Base-by-base conservation (phyloP, 306 rosid species). In the Castanea sativa region DNA sequence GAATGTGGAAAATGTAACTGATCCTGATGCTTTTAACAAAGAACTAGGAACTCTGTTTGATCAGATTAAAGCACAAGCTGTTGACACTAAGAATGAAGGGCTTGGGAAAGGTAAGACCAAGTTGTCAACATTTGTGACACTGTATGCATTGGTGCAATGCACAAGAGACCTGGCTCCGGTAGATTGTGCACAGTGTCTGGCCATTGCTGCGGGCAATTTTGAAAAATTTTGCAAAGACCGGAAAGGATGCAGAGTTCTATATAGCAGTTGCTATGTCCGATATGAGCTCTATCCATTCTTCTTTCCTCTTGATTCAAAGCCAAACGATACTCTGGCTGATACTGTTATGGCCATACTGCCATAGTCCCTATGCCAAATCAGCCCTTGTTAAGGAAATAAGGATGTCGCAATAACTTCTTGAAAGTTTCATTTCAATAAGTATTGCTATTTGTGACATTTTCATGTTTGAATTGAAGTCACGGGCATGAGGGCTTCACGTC, bases 281-380 rank as follows among this genome's bases (percentile, higher is more conserved):
- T 92, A 92, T 75, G 92, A 92, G 73, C 84, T 92, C 69, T 92
- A 90, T 79, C 94, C 97, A 1, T 86, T 92, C 61, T 92, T 86
- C 90, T 90, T 83, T 75, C 91, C 97, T 27, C 85, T 87, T 60
- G 85, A 49, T 87, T 74, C 91, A 19, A 49, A 49, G 53, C 43
- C 11, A 38, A 76, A 41, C 55, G 73, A 69, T 33, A 12, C 73
- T 45, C 57, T 18, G 60, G 85, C 72, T 16, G 71, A 78, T 1
- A 69, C 78, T 55, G 29, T 12, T 27, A 86, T 30, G 84, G 76
- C 74, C 53, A 73, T 80, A 9, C 43, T 49, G 43, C 43, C 43
- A 38, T 38, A 58, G 6, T 58, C 11, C 43, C 11, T 38, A 38
- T 38, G 45, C 11, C 45, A 38, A 38, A 38, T 38, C 45, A 38